These are phyloP conservation scores for Xylariaceae sp. DNA, from an alignment of 2,329 filamentous ascomycete species.

Conservation along the genomic window DNA sequence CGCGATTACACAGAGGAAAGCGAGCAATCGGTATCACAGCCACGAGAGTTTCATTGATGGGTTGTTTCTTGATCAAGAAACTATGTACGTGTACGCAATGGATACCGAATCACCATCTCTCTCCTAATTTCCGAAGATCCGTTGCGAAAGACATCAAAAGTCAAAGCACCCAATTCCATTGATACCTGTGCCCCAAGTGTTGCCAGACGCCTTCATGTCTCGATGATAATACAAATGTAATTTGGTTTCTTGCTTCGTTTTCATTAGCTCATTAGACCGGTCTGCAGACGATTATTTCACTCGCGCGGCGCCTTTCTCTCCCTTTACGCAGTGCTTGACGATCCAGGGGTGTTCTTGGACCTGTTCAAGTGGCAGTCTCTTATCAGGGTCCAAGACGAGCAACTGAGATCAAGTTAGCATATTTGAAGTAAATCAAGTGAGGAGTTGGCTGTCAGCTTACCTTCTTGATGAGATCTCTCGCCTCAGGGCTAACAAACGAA, in stretches of 20 bases:
- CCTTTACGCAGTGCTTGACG: slow-evolving; percentile 81
- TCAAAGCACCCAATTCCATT: slow-evolving; percentile 17
- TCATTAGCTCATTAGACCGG: slow-evolving; percentile 17
- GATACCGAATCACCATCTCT: too few relatives aligned
- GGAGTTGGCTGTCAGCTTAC: slow-evolving; percentile 45
- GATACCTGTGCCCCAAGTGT: slow-evolving; percentile 7
- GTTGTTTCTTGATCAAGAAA: too few relatives aligned
- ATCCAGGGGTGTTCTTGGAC: slow-evolving; percentile 94
- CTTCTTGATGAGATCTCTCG: slow-evolving; percentile 86
- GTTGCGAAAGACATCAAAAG: too few relatives aligned
- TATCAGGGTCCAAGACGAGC: slow-evolving; percentile 88
- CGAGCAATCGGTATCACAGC: too few relatives aligned
- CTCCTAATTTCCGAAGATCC: not conserved
- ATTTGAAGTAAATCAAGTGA: slow-evolving; percentile 9
- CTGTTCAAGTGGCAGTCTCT: slow-evolving; percentile 84
- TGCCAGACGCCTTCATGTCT: slow-evolving; percentile 17
- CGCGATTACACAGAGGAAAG: too few relatives aligned
- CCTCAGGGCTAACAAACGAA: slow-evolving; percentile 84
- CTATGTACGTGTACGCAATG: too few relatives aligned
- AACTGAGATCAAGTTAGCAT: slow-evolving; percentile 48
- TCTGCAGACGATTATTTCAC: slow-evolving; percentile 39
- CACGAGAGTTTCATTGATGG: too few relatives aligned
- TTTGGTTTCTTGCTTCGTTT: too few relatives aligned
- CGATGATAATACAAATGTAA: slow-evolving; percentile 18
- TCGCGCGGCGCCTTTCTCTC: slow-evolving; percentile 49